Percentiles rank a stretch among this genome's conserved stretches.
Conservation (phyloP, 139 green algal genomes). For the Spirogloea muscicola region DNA sequence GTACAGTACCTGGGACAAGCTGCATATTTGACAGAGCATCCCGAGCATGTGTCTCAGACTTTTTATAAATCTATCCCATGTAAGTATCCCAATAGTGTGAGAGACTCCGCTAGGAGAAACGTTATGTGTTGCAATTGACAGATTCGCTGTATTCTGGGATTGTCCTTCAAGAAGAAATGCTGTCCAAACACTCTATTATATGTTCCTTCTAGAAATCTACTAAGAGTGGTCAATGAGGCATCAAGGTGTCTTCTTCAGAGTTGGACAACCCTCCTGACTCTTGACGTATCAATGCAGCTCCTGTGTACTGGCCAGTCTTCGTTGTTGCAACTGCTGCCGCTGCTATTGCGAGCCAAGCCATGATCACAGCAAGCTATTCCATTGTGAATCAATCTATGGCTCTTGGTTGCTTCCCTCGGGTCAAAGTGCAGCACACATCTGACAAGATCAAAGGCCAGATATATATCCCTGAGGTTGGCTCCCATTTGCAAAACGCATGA, state of each 20-base stretch:
- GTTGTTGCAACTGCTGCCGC: constrained; percentile 17
- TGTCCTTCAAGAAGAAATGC: too few species aligned
- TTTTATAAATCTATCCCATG: constrained; percentile 13
- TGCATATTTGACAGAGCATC: constrained; percentile 15
- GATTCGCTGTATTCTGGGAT: too few species aligned
- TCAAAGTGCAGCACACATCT: constrained; percentile 52
- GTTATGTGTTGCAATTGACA: too few species aligned
- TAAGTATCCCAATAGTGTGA: background rate
- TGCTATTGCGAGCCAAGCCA: constrained; percentile 13
- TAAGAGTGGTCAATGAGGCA: too few species aligned
- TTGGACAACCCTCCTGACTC: too few species aligned
- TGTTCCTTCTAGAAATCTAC: too few species aligned
- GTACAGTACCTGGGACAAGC: constrained; percentile 50
- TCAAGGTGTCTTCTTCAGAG: too few species aligned
- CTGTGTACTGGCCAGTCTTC: constrained; percentile 15
- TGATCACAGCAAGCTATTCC: constrained; percentile 26
- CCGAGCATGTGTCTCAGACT: constrained; percentile 1
- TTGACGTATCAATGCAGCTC: too few species aligned
- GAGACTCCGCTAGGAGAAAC: too few species aligned
- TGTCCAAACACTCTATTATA: too few species aligned
- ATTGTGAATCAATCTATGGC: constrained; percentile 15
- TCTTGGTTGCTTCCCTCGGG: constrained; percentile 54
- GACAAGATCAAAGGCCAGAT: constrained; percentile 43
- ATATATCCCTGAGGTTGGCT: constrained; percentile 57
- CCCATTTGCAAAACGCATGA: too few species aligned